A percentile compares a stretch with the other conserved stretches of the same genome.
These are phyloP conservation scores for Psidium guajava DNA, from an alignment of 345 rosid genomes.

Conservation along the genomic window DNA sequence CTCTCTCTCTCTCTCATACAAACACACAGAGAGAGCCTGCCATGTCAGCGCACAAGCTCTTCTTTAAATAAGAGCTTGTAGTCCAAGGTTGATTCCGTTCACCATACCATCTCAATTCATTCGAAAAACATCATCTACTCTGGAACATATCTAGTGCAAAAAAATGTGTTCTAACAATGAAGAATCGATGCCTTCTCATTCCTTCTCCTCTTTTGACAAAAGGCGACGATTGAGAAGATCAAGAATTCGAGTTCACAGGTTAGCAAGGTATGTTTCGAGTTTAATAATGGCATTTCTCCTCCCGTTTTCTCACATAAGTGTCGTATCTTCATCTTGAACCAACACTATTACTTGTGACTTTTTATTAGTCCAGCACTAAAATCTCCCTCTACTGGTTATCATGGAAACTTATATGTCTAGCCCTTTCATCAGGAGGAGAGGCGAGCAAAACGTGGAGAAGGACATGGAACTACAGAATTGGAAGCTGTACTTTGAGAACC, in stretches of 20 bases:
- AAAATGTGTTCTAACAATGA: conserved; percentile 27
- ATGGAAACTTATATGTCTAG: background rate
- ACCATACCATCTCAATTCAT: background rate
- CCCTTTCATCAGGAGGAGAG: conserved; percentile 5
- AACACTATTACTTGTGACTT: background rate
- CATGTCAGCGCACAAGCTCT: background rate
- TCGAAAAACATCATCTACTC: background rate
- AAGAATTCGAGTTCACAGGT: conserved; percentile 31
- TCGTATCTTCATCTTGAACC: background rate
- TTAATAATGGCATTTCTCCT: background rate
- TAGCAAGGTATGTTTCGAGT: conserved; percentile 21
- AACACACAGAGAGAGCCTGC: background rate
- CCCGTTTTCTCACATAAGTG: background rate
- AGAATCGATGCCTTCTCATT: conserved; percentile 17
- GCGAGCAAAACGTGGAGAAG: conserved; percentile 11
- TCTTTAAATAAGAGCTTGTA: conserved; percentile 12
- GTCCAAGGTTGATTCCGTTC: background rate
- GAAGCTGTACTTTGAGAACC: conserved; percentile 54
- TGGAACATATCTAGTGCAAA: background rate
- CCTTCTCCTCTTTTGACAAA: conserved; percentile 13
- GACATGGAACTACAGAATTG: conserved; percentile 45
- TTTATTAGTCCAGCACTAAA: background rate
- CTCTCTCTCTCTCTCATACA: background rate
- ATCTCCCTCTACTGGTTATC: background rate
- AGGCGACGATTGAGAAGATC: conserved; percentile 25